A percentile compares a stretch with the other conserved stretches of the same genome.
These are phyloP conservation scores for Solanum piurae DNA, from an alignment of 257 asterid species.

Conservation along the genomic window DNA sequence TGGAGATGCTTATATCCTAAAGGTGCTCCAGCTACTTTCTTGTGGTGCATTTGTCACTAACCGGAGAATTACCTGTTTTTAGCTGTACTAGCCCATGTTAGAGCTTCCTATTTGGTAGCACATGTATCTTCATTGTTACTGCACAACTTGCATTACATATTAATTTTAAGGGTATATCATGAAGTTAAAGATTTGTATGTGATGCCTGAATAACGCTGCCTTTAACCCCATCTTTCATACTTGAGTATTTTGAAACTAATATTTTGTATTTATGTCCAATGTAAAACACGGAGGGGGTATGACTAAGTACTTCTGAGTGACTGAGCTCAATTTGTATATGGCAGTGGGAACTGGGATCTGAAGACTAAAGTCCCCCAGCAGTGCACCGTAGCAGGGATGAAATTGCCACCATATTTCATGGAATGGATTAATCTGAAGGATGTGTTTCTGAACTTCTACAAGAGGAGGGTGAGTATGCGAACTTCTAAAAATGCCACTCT, in stretches of 20 bases:
- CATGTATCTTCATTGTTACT: neutral
- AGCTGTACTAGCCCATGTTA: neutral
- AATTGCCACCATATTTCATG: constrained; percentile 71
- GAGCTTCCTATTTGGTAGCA: neutral
- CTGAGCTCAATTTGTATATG: neutral
- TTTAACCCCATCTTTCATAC: neutral
- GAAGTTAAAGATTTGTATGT: neutral
- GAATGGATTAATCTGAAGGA: constrained; percentile 98
- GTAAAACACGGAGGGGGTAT: neutral
- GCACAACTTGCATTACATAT: neutral
- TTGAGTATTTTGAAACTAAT: neutral
- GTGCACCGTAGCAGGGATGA: constrained; percentile 54
- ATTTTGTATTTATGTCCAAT: neutral
- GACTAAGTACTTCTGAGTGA: neutral
- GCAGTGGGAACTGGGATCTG: constrained; percentile 96
- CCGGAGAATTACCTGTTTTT: neutral
- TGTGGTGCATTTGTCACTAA: neutral
- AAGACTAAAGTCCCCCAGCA: constrained; percentile 89
- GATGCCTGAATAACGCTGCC: neutral
- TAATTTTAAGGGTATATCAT: neutral
- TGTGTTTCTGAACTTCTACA: constrained; percentile 73
- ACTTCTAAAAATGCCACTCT: neutral
- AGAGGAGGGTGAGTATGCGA: constrained; percentile 48
- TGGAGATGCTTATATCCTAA: neutral
- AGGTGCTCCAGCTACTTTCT: neutral